Base-by-base conservation (phyloP, 345 rosid genomes). In the Durio zibethinus region DNA sequence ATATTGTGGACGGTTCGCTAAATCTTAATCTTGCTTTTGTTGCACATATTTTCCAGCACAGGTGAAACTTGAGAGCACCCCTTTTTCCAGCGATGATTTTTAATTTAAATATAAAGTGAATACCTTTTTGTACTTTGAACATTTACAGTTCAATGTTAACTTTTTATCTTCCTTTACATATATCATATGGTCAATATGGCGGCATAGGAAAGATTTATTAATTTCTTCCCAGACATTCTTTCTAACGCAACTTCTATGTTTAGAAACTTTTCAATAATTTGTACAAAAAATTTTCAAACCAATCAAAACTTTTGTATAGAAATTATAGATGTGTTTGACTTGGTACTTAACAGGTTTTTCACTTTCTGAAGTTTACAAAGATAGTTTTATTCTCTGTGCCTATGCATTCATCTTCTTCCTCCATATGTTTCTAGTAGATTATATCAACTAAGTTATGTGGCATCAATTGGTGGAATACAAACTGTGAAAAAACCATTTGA, bases 11-110 rank as follows among this genome's bases (percentile, higher is more conserved):
- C 79, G 99, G 97, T 57, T 96, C 98, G 76, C 97, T 94, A 7
- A 96, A 96, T 86, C 98, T 96, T 72, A 96, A 96, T 81, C 98
- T 96, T 76, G 98, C 99, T 76, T 96, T 96, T 79, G 98, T 92
- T 42, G 99, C 99, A 80, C 99, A 96, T 83, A 81, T 96, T 72
- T 96, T 96, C 86, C 99, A 96, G 85, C 99, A 90, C 82, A 96
- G 99, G 99, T 96, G 73, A 87, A 85, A 35, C 38, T 63, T n/a
- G 21, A 35, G 29, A 27, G 76, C 27, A 9, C 23, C 5, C 50
- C 42, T 76, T 43, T 72, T 20, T 45, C 38, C 38, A 23, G 45
- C 59, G 23, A 67, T 40, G 68, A 36, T 27, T 75, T 72, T 64
- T 63, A 40, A 50, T 40, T 9, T 35, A 72, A 61, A 62, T 38